phyloP scores from a whole-genome alignment of 2,329 filamentous ascomycete genomes.

The Penicillium paneum region DNA sequence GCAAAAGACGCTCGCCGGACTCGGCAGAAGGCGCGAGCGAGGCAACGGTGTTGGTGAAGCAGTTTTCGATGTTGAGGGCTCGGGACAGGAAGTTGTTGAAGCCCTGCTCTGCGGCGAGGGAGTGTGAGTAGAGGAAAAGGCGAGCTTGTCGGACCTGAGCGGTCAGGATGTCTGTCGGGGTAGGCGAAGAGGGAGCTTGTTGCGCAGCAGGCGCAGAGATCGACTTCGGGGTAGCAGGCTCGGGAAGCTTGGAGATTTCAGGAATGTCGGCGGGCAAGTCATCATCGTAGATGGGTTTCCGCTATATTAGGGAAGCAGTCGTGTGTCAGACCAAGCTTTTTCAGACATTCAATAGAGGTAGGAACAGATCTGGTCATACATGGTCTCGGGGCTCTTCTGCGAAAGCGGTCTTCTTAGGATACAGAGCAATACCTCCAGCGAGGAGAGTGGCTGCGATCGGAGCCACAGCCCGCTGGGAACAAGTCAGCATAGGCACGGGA shows the following conservation, averaged over 20 bases:
- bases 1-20: slow-evolving; percentile 83
- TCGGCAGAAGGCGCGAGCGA: slow-evolving; percentile 82
- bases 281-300: slow-evolving; percentile 48
- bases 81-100: slow-evolving; percentile 79
- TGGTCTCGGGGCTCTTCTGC: slow-evolving; percentile 42
- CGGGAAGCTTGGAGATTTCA: slow-evolving; percentile 23
- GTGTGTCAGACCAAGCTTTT: slow-evolving; percentile 10
- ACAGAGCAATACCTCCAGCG: slow-evolving; percentile 39
- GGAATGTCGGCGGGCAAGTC: slow-evolving; percentile 35
- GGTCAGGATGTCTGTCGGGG: slow-evolving; percentile 86
- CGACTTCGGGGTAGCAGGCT: slow-evolving; percentile 14
- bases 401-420: slow-evolving; percentile 41
- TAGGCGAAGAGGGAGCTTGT: slow-evolving; percentile 51
- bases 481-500: slow-evolving; percentile 23
- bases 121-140: slow-evolving; percentile 74
- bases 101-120: slow-evolving; percentile 70
- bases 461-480: slow-evolving; percentile 37
- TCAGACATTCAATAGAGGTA: background rate
- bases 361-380: slow-evolving; percentile 27
- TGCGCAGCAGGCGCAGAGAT: slow-evolving; percentile 18
- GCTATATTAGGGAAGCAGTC: slow-evolving; percentile 24
- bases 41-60: slow-evolving; percentile 84
- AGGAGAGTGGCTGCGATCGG: slow-evolving; percentile 41
- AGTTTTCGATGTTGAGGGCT: slow-evolving; percentile 80
- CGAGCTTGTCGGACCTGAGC: slow-evolving; percentile 75